A percentile compares a stretch with the other conserved stretches of the same genome.
Conservation (phyloP, 2,329 filamentous ascomycete genomes). For the Amauroascus niger region DNA sequence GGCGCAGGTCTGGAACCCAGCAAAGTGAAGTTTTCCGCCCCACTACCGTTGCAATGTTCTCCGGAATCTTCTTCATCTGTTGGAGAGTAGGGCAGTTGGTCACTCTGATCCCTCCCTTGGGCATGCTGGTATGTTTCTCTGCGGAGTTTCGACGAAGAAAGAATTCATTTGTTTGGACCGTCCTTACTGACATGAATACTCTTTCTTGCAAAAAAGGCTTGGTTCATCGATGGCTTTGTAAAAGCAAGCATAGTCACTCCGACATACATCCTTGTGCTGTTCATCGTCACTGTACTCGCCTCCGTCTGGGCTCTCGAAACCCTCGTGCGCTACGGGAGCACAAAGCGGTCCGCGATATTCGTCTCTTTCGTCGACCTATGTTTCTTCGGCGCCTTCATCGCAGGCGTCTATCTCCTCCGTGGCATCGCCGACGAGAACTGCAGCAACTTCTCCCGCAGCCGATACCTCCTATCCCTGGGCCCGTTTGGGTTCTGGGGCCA, state of each 20-base stretch:
- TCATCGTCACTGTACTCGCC: conserved; percentile 54
- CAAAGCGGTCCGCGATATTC: conserved; percentile 50
- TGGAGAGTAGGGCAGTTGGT: conserved; percentile 53
- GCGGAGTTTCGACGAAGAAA: too few relatives aligned
- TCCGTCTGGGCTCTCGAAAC: conserved; percentile 54
- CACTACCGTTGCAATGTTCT: conserved; percentile 33
- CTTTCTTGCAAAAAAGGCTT: conserved; percentile 37
- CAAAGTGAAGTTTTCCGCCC: neutral
- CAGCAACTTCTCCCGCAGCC: conserved; percentile 45
- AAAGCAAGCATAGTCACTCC: conserved; percentile 50
- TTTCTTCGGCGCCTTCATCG: conserved; percentile 56
- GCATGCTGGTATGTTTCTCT: conserved; percentile 48
- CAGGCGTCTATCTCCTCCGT: conserved; percentile 49
- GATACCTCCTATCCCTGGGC: conserved; percentile 52
- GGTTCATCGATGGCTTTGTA: conserved; percentile 53
- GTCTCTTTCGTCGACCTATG: conserved; percentile 53
- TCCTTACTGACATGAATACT: neutral
- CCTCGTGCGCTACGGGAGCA: conserved; percentile 49
- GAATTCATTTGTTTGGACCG: neutral
- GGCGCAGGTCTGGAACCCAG: neutral
- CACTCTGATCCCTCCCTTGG: conserved; percentile 53
- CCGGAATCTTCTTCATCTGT: conserved; percentile 51
- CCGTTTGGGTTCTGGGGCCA: conserved; percentile 48
- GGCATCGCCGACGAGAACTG: conserved; percentile 57
- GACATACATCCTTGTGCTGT: conserved; percentile 51